A percentile compares a stretch with the other conserved stretches of the same genome.
phyloP scores from a whole-genome alignment of 495 filamentous ascomycete genomes.

The Hypomontagnella submonticulosa region DNA sequence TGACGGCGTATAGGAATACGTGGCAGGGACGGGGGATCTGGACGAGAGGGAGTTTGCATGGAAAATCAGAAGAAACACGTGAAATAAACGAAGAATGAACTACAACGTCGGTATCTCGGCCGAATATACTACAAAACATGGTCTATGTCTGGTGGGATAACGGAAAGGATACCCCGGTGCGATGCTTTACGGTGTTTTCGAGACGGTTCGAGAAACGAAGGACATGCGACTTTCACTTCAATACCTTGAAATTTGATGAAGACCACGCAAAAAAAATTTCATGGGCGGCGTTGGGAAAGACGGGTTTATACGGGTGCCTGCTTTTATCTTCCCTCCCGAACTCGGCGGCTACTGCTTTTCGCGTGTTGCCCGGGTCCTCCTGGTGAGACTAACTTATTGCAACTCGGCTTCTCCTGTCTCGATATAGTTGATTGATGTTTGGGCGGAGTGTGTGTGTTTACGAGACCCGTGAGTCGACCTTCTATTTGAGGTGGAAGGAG shows the following conservation, averaged over 20 bases:
- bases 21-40: slow-evolving; percentile 29
- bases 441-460: slow-evolving; percentile 48
- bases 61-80: slow-evolving; percentile 16
- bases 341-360: slow-evolving; percentile 39
- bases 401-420: slow-evolving; percentile 39
- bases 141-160: slow-evolving; percentile 45
- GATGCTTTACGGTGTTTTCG: slow-evolving; percentile 49
- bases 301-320: slow-evolving; percentile 43
- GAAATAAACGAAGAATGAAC: slow-evolving; percentile 44
- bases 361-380: slow-evolving; percentile 40
- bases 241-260: slow-evolving; percentile 40
- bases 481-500: slow-evolving; percentile 19
- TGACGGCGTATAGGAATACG: slow-evolving; percentile 42
- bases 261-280: slow-evolving; percentile 42
- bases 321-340: slow-evolving; percentile 17
- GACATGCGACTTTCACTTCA: slow-evolving; percentile 40
- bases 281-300: slow-evolving; percentile 52
- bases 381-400: slow-evolving; percentile 44
- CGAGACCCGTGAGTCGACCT: slow-evolving; percentile 32
- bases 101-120: slow-evolving; percentile 20
- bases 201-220: slow-evolving; percentile 42
- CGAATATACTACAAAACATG: slow-evolving; percentile 51
- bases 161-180: slow-evolving; percentile 49
- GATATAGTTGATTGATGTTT: slow-evolving; percentile 31
- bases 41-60: slow-evolving; percentile 33